phyloP scores from a whole-genome alignment of 148 eudicot species.

The Rhododendron molle region DNA sequence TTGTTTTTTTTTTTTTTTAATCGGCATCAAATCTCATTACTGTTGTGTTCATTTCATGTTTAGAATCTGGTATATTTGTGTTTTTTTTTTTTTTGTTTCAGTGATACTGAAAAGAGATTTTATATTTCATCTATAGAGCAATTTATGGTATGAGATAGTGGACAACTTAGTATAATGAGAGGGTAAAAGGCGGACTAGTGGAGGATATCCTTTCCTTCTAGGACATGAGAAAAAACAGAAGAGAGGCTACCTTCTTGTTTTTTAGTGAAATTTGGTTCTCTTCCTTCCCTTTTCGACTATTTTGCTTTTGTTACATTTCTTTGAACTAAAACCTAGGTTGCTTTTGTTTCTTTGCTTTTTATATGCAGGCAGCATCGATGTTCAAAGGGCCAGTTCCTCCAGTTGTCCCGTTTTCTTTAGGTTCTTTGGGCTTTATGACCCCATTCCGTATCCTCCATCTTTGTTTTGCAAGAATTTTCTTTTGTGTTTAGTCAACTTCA shows the following conservation, averaged over 20 bases:
- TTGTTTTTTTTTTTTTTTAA: too few species aligned
- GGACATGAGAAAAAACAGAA: background rate
- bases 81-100: background rate
- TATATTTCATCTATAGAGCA: background rate
- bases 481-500: background rate
- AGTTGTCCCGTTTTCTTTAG: slow-evolving; percentile 81
- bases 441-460: slow-evolving; percentile 82
- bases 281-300: background rate
- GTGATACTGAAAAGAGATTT: background rate
- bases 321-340: background rate
- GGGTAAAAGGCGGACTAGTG: background rate
- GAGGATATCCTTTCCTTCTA: background rate
- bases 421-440: slow-evolving; percentile 98
- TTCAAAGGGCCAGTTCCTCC: slow-evolving; percentile 99
- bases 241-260: background rate
- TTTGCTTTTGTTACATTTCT: background rate
- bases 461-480: background rate
- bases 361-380: slow-evolving; percentile 87
- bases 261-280: background rate
- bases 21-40: background rate
- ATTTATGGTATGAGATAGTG: background rate
- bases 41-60: background rate
- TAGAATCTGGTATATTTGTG: background rate
- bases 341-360: background rate
- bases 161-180: background rate